Percentiles rank a stretch among this genome's conserved stretches.
Conservation (phyloP, 192 early-diverging fungal genomes). For the Umbelopsis sp. region DNA sequence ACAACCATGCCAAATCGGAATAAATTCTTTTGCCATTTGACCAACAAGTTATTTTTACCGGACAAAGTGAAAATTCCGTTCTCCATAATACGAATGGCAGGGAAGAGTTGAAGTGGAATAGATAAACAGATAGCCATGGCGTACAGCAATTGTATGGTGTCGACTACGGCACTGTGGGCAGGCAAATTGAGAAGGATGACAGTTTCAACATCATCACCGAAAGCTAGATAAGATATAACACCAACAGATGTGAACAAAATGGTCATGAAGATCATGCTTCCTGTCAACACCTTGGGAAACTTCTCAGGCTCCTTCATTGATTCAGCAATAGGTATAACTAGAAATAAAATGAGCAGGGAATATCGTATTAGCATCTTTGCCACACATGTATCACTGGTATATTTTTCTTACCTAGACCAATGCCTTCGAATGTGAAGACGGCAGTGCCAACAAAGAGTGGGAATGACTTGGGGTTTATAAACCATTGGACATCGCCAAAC, state of each 20-base stretch:
- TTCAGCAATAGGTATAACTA: slow-evolving; percentile 70
- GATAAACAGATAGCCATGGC: slow-evolving; percentile 87
- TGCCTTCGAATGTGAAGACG: slow-evolving; percentile 88
- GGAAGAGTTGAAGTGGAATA: slow-evolving; percentile 85
- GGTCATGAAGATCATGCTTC: slow-evolving; percentile 69
- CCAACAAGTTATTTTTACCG: slow-evolving; percentile 66
- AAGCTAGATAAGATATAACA: slow-evolving; percentile 75
- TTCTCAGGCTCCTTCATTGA: slow-evolving; percentile 83
- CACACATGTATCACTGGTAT: no score
- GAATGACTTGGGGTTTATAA: slow-evolving; percentile 81
- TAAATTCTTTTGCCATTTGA: slow-evolving; percentile 80
- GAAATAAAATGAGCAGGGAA: slow-evolving; percentile 26
- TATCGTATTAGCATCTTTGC: background rate
- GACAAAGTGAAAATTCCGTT: slow-evolving; percentile 66
- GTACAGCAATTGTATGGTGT: slow-evolving; percentile 77
- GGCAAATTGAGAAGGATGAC: slow-evolving; percentile 86
- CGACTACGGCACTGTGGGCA: slow-evolving; percentile 55
- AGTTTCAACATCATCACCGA: slow-evolving; percentile 82
- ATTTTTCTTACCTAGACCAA: slow-evolving; percentile 61
- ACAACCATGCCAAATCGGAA: slow-evolving; percentile 64
- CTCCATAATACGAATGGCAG: slow-evolving; percentile 84
- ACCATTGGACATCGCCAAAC: slow-evolving; percentile 65
- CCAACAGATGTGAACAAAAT: slow-evolving; percentile 75
- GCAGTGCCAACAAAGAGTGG: slow-evolving; percentile 94
- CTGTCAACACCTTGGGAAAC: slow-evolving; percentile 74